Evolutionary conservation across 1,284 basidiomycete genomes (phyloP), one percentile per base, ranked within the genome.

Genomic region (Cerioporus squamosus): DNA sequence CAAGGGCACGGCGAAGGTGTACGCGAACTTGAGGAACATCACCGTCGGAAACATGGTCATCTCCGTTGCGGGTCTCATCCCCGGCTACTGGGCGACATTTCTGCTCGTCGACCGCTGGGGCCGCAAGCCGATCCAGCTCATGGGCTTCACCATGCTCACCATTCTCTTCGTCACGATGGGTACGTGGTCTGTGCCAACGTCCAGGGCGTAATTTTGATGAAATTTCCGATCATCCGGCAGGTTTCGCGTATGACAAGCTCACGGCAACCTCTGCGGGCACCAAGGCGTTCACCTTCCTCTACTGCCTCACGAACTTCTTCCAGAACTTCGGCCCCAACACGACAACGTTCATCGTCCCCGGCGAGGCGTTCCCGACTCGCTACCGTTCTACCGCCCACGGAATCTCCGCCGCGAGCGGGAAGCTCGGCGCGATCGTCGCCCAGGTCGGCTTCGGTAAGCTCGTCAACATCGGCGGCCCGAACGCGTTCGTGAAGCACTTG

Each of bases 381-480:
- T 89, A 90, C 75, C 80, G 88, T 49, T 82, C 85, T 1, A 90
- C 88, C n/a, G 86, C 81, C 7, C 82, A 88, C 72, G 88, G 90
- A 59, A 85, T 91, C 66, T 84, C 83, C 2, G 89, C 89, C 22
- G 88, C 87, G 2, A 79, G 79, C 20, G 86, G 86, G 23, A 91
- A 89, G 72, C 67, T 87, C 43, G 88, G 88, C 24, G 89, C 88
- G 23, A 81, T 91, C 68, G 71, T 91, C 29, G 83, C 86, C 3
- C 87, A 89, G 72, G 77, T 88, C 64, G 84, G 80, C 39, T 88
- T 88, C 70, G 67, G 82, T 40, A 70, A 63, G 58, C 57, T 68
- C 26, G 57, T 78, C 62, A 76, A 85, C 69, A 82, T 83, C 50
- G 82, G 82, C 24, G 83, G 82, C 44, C 68, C 67, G 54, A 75